phyloP scores from a whole-genome alignment of 257 asterid genomes.

The Galeopsis tetrahit region DNA sequence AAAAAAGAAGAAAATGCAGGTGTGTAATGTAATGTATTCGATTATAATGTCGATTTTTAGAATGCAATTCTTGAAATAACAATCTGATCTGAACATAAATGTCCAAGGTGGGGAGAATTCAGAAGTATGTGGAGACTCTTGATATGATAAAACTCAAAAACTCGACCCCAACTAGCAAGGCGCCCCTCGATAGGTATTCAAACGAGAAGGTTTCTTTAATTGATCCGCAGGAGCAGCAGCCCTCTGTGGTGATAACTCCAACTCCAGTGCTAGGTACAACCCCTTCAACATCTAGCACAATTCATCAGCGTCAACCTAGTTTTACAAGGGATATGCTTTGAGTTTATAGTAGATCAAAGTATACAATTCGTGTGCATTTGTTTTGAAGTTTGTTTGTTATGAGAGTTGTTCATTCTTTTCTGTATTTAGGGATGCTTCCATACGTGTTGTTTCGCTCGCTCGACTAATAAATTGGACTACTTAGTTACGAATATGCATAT shows the following conservation, averaged over 20 bases:
- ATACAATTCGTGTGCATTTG: conserved; percentile 37
- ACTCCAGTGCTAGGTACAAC: conserved; percentile 29
- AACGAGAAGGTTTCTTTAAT: conserved; percentile 30
- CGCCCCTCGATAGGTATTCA: conserved; percentile 26
- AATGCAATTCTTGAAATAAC: not conserved
- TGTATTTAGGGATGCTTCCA: conserved; percentile 65
- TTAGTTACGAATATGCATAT: not conserved
- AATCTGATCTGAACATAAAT: not conserved
- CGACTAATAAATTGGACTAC: conserved; percentile 49
- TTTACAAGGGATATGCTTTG: conserved; percentile 76
- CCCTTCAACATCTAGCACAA: conserved; percentile 43
- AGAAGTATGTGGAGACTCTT: conserved; percentile 76
- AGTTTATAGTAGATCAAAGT: conserved; percentile 37
- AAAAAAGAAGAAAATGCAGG: conserved; percentile 87
- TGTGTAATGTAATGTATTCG: conserved; percentile 22
- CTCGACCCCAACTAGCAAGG: conserved; percentile 36
- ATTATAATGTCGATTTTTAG: conserved; percentile 5
- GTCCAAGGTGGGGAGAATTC: conserved; percentile 78
- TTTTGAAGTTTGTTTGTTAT: conserved; percentile 44
- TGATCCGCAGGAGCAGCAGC: conserved; percentile 40
- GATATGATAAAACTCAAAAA: conserved; percentile 75
- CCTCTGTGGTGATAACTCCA: conserved; percentile 70
- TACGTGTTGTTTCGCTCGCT: conserved; percentile 42
- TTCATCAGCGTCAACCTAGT: conserved; percentile 53
- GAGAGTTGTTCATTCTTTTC: conserved; percentile 60